These are phyloP conservation scores for Rhizopogon rudus DNA, from an alignment of 768 basidiomycete species.

Conservation along the genomic window DNA sequence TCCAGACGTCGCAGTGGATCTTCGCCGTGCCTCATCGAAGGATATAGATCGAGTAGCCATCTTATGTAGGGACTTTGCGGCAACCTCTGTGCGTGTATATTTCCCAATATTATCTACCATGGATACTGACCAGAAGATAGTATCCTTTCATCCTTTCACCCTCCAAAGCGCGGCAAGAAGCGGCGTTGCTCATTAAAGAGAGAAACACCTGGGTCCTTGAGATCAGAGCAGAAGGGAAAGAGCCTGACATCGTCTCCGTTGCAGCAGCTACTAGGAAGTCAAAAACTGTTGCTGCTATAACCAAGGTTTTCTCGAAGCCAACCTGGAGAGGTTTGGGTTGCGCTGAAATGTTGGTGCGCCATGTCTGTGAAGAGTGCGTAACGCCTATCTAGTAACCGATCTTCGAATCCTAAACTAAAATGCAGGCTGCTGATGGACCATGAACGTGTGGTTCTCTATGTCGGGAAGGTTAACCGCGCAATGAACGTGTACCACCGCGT, in stretches of 20 bases:
- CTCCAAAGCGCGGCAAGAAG: slow-evolving; percentile 46
- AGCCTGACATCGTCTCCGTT: slow-evolving; percentile 50
- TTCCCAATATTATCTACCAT: neutral
- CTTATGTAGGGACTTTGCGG: slow-evolving; percentile 54
- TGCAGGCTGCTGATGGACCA: slow-evolving; percentile 33
- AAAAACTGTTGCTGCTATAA: slow-evolving; percentile 53
- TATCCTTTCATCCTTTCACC: slow-evolving; percentile 47
- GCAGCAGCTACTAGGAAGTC: slow-evolving; percentile 64
- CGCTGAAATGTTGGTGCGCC: slow-evolving; percentile 56
- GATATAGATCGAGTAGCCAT: slow-evolving; percentile 34
- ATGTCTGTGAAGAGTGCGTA: slow-evolving; percentile 51
- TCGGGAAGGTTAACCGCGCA: slow-evolving; percentile 46
- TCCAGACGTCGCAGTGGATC: slow-evolving; percentile 11
- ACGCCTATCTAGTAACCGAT: neutral
- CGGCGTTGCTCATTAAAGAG: slow-evolving; percentile 39
- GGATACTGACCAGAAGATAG: slow-evolving; percentile 23
- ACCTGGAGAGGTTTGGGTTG: slow-evolving; percentile 48
- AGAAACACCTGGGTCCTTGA: slow-evolving; percentile 57
- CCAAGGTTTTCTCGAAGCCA: slow-evolving; percentile 64
- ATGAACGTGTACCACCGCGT: slow-evolving; percentile 56
- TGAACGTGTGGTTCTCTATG: slow-evolving; percentile 57
- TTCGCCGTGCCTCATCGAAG: slow-evolving; percentile 26
- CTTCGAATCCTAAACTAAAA: neutral
- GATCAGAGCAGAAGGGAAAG: slow-evolving; percentile 23
- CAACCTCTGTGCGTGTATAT: slow-evolving; percentile 45